These are phyloP conservation scores for Macroventuria anomochaeta DNA, from an alignment of 2,329 filamentous ascomycete genomes.

Conservation along the genomic window DNA sequence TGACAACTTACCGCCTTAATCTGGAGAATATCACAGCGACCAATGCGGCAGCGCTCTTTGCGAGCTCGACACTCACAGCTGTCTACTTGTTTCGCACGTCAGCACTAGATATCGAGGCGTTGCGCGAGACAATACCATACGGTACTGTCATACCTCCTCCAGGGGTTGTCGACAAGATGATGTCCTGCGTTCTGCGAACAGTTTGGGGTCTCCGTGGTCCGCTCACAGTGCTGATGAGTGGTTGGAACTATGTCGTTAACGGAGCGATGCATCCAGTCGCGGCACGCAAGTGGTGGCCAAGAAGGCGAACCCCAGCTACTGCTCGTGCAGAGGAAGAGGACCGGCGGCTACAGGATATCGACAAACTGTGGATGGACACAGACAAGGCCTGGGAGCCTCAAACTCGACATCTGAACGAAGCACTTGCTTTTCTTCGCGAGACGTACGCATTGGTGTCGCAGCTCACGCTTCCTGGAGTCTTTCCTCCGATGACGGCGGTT, in stretches of 20 bases:
- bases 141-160: slow-evolving; percentile 24
- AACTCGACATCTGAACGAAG: slow-evolving; percentile 28
- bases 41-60: slow-evolving; percentile 53
- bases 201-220: slow-evolving; percentile 44
- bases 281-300: slow-evolving; percentile 45
- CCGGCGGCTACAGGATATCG: slow-evolving; percentile 30
- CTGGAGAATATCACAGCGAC: slow-evolving; percentile 48
- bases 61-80: slow-evolving; percentile 39
- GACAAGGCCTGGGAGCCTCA: slow-evolving; percentile 18
- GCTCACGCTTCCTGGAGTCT: slow-evolving; percentile 34
- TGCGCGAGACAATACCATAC: slow-evolving; percentile 32
- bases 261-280: slow-evolving; percentile 38
- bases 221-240: slow-evolving; percentile 38
- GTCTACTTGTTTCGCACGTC: slow-evolving; percentile 46
- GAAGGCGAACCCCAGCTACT: slow-evolving; percentile 28
- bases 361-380: slow-evolving; percentile 34
- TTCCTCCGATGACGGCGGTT: slow-evolving; percentile 35
- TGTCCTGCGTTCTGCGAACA: slow-evolving; percentile 32
- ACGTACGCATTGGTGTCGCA: slow-evolving; percentile 41
- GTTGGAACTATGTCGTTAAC: slow-evolving; percentile 40
- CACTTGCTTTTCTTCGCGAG: slow-evolving; percentile 37
- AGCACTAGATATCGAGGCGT: slow-evolving; percentile 39
- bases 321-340: slow-evolving; percentile 40
- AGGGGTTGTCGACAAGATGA: slow-evolving; percentile 36
- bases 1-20: slow-evolving; percentile 36